Base-by-base conservation (phyloP, 2,329 filamentous ascomycete genomes). In the Stagonosporopsis vannaccii region DNA sequence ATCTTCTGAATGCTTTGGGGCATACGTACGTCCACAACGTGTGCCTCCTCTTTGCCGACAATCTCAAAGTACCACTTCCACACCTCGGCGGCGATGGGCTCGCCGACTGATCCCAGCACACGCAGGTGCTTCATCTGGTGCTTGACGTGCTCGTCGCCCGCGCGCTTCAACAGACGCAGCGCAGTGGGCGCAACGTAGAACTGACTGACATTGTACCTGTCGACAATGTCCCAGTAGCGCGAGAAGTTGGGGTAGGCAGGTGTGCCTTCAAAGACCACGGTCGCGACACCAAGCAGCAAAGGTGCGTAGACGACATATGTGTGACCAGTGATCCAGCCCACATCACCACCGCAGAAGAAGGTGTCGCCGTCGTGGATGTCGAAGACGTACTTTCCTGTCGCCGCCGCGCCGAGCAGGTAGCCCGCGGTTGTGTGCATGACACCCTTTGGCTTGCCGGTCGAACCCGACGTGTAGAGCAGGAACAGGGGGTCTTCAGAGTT, bases 1-100 rank as follows among this genome's bases (percentile, higher is more conserved):
- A 4, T 12, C 9, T 5, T 9, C 1, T n/a, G 3, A 3, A 11
- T 13, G 13, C 13, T 13, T 13, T n/a, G 6, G 9, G 4, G 19
- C 35, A 39, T 52, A 86, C 92, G 85, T 82, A 96, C 92, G 77
- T 99, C 95, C 51, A 97, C 89, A 76, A 99, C 84, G 73, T 99
- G 95, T 44, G 91, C 90, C 77, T 96, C 89, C 78, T 94, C 89
- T 84, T 92, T 96, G 72, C 95, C 95, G 49, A 99, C 92, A 66
- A 90, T 85, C 78, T 98, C 92, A 76, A 92, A 94, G 81, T 98
- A 99, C 95, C 95, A 99, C 81, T 98, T 98, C 95, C 95, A 99
- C 57, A 99, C 90, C 78, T 99, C 95, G 20, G 94, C 91, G 17
- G 95, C 94, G 70, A 99, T 99, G 35, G 95, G 95, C 81, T 99